Evolutionary conservation across 257 asterid genomes (phyloP).

Genomic region (Penstemon newberryi): DNA sequence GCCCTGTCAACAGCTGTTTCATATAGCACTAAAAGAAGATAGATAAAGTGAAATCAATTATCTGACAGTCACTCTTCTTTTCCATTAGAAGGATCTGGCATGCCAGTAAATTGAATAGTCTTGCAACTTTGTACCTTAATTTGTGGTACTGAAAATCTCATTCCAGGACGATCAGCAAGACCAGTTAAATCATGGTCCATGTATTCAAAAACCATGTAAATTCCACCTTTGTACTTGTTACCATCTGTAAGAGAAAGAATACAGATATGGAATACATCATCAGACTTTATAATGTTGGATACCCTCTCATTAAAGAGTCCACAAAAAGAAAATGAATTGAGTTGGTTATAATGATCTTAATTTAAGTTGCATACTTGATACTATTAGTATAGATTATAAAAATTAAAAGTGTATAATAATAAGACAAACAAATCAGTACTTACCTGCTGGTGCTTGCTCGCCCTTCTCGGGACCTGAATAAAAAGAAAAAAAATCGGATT

Average conservation of each 20-base stretch:
- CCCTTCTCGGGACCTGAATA: conserved; percentile 79
- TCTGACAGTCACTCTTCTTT: conserved; percentile 45
- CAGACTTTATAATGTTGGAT: conserved; percentile 5
- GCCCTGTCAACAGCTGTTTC: conserved; percentile 92
- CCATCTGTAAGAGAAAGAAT: conserved; percentile 57
- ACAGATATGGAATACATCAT: conserved; percentile 5
- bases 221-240: conserved; percentile 82
- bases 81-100: conserved; percentile 43
- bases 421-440: conserved; percentile 18
- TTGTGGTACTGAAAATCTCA: conserved; percentile 84
- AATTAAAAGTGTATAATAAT: background rate
- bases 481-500: conserved; percentile 26
- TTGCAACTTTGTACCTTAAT: conserved; percentile 58
- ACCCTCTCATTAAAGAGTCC: background rate
- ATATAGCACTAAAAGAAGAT: conserved; percentile 73
- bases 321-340: background rate
- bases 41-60: conserved; percentile 41
- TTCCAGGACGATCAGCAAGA: conserved; percentile 91
- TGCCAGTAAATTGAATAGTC: conserved; percentile 23
- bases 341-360: background rate
- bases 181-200: conserved; percentile 96
- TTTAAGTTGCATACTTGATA: background rate
- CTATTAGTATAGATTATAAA: background rate
- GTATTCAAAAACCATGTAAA: conserved; percentile 94
- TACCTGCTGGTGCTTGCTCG: conserved; percentile 66